Percentiles rank a stretch among this genome's conserved stretches.
These are phyloP conservation scores for Metschnikowia aberdeeniae DNA, from an alignment of 805 yeast species.

Conservation along the genomic window DNA sequence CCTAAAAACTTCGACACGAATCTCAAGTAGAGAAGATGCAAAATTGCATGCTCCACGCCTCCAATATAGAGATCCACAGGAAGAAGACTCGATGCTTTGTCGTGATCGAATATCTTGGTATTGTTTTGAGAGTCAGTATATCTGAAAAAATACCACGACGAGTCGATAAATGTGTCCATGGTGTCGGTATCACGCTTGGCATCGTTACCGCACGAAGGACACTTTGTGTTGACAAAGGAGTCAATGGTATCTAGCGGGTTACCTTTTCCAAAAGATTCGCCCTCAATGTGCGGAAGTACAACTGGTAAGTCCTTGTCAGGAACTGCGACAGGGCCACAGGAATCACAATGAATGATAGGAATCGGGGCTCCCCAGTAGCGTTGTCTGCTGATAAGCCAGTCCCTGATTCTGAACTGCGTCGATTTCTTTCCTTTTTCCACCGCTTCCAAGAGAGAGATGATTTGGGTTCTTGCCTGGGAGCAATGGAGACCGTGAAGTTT, in stretches of 20 bases:
- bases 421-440: conserved; percentile 42
- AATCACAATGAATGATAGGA: conserved; percentile 83
- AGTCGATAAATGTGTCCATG: conserved; percentile 98
- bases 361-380: conserved; percentile 99
- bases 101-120: conserved; percentile 48
- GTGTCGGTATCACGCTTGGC: conserved; percentile 94
- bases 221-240: conserved; percentile 65
- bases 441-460: conserved; percentile 41
- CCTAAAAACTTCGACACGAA: conserved; percentile 78
- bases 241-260: conserved; percentile 53
- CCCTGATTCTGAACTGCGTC: conserved; percentile 66
- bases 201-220: conserved; percentile 73
- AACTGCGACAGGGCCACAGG: conserved; percentile 89
- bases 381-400: conserved; percentile 94
- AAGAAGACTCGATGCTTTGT: conserved; percentile 48
- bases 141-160: conserved; percentile 94
- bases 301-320: conserved; percentile 88
- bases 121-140: conserved; percentile 70
- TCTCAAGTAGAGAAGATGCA: conserved; percentile 83
- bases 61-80: conserved; percentile 93
- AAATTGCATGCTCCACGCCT: conserved; percentile 94
- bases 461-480: conserved; percentile 47
- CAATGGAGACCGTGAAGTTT: conserved; percentile 46
- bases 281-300: conserved; percentile 57
- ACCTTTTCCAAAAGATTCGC: conserved; percentile 61